Evolutionary conservation across 352 stramenopile species (phyloP), one percentile per base, ranked within the genome.

Genomic region (Phytophthora citrophthora): DNA sequence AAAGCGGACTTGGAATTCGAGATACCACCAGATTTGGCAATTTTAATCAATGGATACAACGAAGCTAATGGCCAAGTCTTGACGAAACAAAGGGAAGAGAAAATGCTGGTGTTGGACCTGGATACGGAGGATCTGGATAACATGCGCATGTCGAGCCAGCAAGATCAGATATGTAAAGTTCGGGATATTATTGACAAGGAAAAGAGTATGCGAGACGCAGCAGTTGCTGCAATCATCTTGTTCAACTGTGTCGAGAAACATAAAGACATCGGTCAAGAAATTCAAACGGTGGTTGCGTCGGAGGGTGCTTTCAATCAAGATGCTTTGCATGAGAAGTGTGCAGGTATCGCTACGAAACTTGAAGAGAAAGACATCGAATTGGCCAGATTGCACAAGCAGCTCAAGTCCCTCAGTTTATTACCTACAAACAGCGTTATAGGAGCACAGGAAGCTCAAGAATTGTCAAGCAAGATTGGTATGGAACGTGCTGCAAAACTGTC

Each of bases 161-260:
- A 61, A 49, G 46, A 41, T 11, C 64, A 74, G 24, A 67, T 74
- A 24, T 20, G 66, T 31, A 54, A 76, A 26, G 44, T 88, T 26
- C 49, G 74, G 4, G 50, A 34, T 2, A 31, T 52, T 7, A 75
- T 85, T 43, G 44, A 77, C 29, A 26, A 44, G 8, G 64, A 76
- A 15, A 69, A 68, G 16, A 40, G 54, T 2, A 41, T 60, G 24
- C 46, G 61, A 5, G 67, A 86, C 29, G 61, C 63, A 4, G 73
- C 77, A 20, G 45, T 86, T 18, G 77, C 75, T 16, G 73, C 73
- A 20, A 51, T 86, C 6, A 69, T 69, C 13, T 32, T 51, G 5
- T 12, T 18, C 16, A 32, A 13, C n/a, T 31, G 10, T 34, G 39
- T 39, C 18, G 13, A 60, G 6, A 69, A 54, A 12, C 26, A 20